Conservation (phyloP, 2,329 filamentous ascomycete genomes). For the Bipolaris victoriae region DNA sequence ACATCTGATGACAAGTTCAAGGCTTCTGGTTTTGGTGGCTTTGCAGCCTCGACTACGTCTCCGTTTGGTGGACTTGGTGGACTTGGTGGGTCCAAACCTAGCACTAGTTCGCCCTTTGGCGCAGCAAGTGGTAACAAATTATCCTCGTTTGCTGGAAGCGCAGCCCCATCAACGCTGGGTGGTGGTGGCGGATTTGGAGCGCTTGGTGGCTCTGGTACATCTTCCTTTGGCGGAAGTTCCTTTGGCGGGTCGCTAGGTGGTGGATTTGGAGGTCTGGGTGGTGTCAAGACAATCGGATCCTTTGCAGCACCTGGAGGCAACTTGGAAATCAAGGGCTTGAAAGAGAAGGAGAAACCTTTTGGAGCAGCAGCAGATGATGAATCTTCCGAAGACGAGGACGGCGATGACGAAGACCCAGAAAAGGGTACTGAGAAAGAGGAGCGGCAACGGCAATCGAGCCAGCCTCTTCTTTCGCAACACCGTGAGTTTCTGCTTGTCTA, state of each 20-base stretch:
- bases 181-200: conserved; percentile 42
- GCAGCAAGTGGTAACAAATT: conserved; percentile 33
- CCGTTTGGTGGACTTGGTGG: conserved; percentile 42
- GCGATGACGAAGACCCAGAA: conserved; percentile 48
- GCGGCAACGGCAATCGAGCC: conserved; percentile 26
- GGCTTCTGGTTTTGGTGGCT: conserved; percentile 54
- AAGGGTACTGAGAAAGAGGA: conserved; percentile 42
- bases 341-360: conserved; percentile 73
- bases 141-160: conserved; percentile 33
- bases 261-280: conserved; percentile 37
- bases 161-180: conserved; percentile 24
- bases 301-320: conserved; percentile 70
- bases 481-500: conserved; percentile 57
- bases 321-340: conserved; percentile 53
- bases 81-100: conserved; percentile 21
- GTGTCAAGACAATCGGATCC: conserved; percentile 59
- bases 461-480: conserved; percentile 64
- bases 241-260: conserved; percentile 53
- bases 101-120: conserved; percentile 48
- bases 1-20: conserved; percentile 59
- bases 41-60: conserved; percentile 48
- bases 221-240: conserved; percentile 44
- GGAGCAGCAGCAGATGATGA: conserved; percentile 71
- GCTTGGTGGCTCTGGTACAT: conserved; percentile 40
- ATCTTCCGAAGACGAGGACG: conserved; percentile 62